Evolutionary conservation across 208 protist species (phyloP).

Genomic region (Leishmania major): DNA sequence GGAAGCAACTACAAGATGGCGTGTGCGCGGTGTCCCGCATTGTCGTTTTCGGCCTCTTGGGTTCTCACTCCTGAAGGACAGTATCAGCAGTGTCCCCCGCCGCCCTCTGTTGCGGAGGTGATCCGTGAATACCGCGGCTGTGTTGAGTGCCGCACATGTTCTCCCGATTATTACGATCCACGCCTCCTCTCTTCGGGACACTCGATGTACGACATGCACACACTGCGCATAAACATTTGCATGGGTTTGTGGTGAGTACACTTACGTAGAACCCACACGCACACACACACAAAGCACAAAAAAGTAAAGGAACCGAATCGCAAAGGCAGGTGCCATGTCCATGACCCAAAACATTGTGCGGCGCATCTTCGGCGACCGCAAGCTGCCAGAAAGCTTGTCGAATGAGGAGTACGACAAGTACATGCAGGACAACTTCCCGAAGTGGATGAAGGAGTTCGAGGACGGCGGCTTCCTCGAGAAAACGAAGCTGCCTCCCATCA

Average conservation of each 20-base stretch:
- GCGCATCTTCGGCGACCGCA: slow-evolving; percentile 87
- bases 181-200: neutral
- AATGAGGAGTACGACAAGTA: slow-evolving; percentile 86
- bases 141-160: neutral
- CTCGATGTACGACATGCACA: neutral
- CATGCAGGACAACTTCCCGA: slow-evolving; percentile 84
- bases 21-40: neutral
- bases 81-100: neutral
- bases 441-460: slow-evolving; percentile 91
- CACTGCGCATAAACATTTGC: neutral
- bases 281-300: slow-evolving; percentile 1
- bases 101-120: neutral
- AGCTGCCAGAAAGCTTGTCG: slow-evolving; percentile 67
- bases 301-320: neutral
- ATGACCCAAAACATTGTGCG: slow-evolving; percentile 84
- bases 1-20: neutral
- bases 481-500: slow-evolving; percentile 84
- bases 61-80: neutral
- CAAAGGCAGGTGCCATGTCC: slow-evolving; percentile 40
- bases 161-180: neutral
- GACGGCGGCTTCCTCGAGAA: slow-evolving; percentile 86
- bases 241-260: neutral
- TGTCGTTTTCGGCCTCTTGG: neutral
- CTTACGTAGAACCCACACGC: neutral
- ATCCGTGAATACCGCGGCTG: neutral